Percentiles rank a stretch among this genome's conserved stretches.
Evolutionary conservation across 73 alveolate species (phyloP).

Genomic region (Halteria grandinella): DNA sequence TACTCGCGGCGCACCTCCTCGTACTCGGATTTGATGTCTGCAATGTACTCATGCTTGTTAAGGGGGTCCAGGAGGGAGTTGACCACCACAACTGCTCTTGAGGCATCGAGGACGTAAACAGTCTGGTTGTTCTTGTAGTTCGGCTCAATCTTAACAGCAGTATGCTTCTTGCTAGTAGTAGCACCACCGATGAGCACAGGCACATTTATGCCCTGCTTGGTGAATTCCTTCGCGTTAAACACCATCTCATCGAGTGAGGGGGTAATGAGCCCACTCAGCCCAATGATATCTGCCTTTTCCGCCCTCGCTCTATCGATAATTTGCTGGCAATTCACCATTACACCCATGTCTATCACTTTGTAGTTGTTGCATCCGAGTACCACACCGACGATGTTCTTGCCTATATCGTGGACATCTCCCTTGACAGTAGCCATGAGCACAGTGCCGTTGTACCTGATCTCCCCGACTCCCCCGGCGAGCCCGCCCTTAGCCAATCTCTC

Average conservation of each 20-base stretch:
- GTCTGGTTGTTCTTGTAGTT: slow-evolving; percentile 68
- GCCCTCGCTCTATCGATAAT: slow-evolving; percentile 63
- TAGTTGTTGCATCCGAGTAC: slow-evolving; percentile 79
- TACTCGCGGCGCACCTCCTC: slow-evolving; percentile 81
- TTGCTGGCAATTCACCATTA: slow-evolving; percentile 70
- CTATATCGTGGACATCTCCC: slow-evolving; percentile 95
- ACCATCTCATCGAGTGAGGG: slow-evolving; percentile 92
- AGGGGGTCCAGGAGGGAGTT: slow-evolving; percentile 64
- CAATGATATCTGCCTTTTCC: slow-evolving; percentile 79
- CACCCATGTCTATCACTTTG: slow-evolving; percentile 89
- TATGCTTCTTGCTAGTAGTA: slow-evolving; percentile 86
- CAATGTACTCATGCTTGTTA: slow-evolving; percentile 41
- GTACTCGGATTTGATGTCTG: slow-evolving; percentile 77
- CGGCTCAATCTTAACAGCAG: slow-evolving; percentile 88
- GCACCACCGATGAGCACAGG: slow-evolving; percentile 93
- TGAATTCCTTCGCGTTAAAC: slow-evolving; percentile 69
- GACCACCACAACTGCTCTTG: slow-evolving; percentile 83
- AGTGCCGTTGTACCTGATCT: slow-evolving; percentile 59
- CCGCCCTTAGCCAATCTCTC: slow-evolving; percentile 57
- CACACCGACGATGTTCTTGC: slow-evolving; percentile 91
- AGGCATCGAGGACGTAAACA: slow-evolving; percentile 85
- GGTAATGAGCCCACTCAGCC: slow-evolving; percentile 87
- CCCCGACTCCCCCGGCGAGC: slow-evolving; percentile 45
- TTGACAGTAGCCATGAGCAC: slow-evolving; percentile 86
- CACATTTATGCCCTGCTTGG: slow-evolving; percentile 51